These are phyloP conservation scores for Limnomonas spitsbergensis DNA, from an alignment of 139 green algal species.

Conservation along the genomic window DNA sequence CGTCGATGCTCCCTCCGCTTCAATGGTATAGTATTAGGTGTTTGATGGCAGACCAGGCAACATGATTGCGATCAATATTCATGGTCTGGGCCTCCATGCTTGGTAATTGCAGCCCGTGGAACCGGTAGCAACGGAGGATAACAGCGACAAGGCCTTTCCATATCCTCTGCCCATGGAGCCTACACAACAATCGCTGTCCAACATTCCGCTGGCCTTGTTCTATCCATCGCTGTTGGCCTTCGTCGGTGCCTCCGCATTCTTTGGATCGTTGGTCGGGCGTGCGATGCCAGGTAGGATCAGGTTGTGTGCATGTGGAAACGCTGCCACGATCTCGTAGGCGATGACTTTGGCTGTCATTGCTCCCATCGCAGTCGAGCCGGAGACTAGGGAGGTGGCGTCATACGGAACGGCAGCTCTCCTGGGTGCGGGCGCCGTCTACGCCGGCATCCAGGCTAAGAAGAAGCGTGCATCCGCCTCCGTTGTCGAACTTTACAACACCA, in stretches of 20 bases:
- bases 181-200: conserved; percentile 51
- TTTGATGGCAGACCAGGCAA: no score
- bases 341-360: no score
- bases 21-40: no score
- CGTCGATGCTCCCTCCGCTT: background rate
- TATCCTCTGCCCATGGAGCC: conserved; percentile 48
- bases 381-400: conserved; percentile 35
- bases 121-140: no score
- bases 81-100: no score
- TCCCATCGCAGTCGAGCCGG: conserved; percentile 42
- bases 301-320: no score
- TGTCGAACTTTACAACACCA: conserved; percentile 72
- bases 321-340: no score
- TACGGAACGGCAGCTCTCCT: conserved; percentile 39
- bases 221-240: conserved; percentile 56
- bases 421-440: conserved; percentile 43
- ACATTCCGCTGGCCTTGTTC: conserved; percentile 55
- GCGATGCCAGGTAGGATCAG: conserved; percentile 6
- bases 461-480: conserved; percentile 61
- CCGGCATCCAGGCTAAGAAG: conserved; percentile 50
- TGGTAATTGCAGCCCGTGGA: no score
- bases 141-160: background rate
- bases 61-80: no score
- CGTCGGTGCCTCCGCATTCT: conserved; percentile 33
- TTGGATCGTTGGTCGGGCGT: background rate